Evolutionary conservation across 441 rosid species (phyloP).

Genomic region (Biscutella laevigata): DNA sequence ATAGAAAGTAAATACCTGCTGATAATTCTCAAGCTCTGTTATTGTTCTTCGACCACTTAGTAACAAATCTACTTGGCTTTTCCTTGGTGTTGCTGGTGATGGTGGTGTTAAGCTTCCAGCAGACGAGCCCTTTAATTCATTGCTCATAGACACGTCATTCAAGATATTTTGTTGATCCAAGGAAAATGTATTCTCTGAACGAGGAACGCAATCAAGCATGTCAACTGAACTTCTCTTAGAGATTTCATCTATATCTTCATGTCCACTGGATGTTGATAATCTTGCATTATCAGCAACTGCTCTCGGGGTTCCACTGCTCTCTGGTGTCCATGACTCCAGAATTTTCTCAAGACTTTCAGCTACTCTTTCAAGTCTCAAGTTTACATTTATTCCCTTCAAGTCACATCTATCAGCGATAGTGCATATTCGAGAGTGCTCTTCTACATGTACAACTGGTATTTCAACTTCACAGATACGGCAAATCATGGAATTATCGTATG

Average conservation of each 20-base stretch:
- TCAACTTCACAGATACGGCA: conserved; percentile 99
- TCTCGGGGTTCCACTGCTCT: conserved; percentile 45
- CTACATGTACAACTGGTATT: conserved; percentile 95
- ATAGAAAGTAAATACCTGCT: conserved; percentile 46
- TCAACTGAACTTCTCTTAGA: conserved; percentile 50
- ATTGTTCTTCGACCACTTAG: conserved; percentile 60
- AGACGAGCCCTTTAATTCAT: conserved; percentile 49
- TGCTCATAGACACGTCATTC: conserved; percentile 37
- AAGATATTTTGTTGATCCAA: conserved; percentile 41
- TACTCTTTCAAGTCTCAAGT: conserved; percentile 82
- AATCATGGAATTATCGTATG: conserved; percentile 85
- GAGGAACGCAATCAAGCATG: conserved; percentile 47
- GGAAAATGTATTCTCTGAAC: conserved; percentile 42
- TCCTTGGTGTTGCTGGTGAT: conserved; percentile 73
- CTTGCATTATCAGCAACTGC: conserved; percentile 36
- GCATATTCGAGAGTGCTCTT: conserved; percentile 93
- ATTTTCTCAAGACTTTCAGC: conserved; percentile 83
- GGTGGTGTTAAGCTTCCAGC: conserved; percentile 84
- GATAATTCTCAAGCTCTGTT: conserved; percentile 75
- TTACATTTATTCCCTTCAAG: conserved; percentile 74
- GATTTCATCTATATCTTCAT: conserved; percentile 40
- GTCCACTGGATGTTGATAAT: conserved; percentile 30
- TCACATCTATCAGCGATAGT: conserved; percentile 96
- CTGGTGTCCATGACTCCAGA: conserved; percentile 77
- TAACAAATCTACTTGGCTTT: conserved; percentile 73